Evolutionary conservation across 2,329 filamentous ascomycete species (phyloP).

Genomic region (Polytolypa hystricis): DNA sequence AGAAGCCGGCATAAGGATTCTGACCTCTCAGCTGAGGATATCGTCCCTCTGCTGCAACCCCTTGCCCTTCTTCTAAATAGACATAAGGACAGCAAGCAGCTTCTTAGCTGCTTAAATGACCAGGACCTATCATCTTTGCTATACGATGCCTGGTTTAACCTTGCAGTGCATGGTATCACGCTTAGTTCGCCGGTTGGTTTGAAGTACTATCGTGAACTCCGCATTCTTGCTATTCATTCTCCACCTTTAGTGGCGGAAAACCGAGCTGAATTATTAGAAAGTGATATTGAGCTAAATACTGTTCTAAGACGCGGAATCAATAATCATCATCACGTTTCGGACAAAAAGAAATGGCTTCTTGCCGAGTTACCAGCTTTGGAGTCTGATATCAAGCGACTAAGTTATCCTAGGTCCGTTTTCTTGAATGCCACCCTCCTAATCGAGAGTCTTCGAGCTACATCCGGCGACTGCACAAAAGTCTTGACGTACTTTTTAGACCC

Average conservation of each 20-base stretch:
- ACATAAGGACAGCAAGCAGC: slow-evolving; percentile 13
- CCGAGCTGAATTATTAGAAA: slow-evolving; percentile 80
- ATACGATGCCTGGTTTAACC: slow-evolving; percentile 96
- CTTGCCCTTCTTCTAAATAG: slow-evolving; percentile 71
- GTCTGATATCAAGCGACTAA: slow-evolving; percentile 66
- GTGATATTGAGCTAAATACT: slow-evolving; percentile 92
- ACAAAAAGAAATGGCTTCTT: slow-evolving; percentile 69
- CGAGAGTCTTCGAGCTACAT: slow-evolving; percentile 73
- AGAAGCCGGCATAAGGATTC: slow-evolving; percentile 66
- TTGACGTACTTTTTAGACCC: slow-evolving; percentile 92
- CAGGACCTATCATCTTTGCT: slow-evolving; percentile 60
- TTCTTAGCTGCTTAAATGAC: slow-evolving; percentile 24
- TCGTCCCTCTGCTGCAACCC: slow-evolving; percentile 75
- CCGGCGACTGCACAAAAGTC: slow-evolving; percentile 82
- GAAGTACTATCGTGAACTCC: slow-evolving; percentile 63
- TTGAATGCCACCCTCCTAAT: slow-evolving; percentile 82
- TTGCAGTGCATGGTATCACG: slow-evolving; percentile 85
- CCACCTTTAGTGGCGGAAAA: slow-evolving; percentile 80
- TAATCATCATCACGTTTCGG: slow-evolving; percentile 56
- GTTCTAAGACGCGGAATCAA: slow-evolving; percentile 79
- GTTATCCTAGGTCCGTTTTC: slow-evolving; percentile 85
- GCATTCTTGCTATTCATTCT: slow-evolving; percentile 75
- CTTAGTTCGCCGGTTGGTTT: slow-evolving; percentile 61
- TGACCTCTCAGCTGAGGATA: slow-evolving; percentile 73
- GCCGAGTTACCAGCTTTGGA: slow-evolving; percentile 66